Base-by-base conservation (phyloP, 768 basidiomycete genomes). In the Rhodocollybia butyracea region DNA sequence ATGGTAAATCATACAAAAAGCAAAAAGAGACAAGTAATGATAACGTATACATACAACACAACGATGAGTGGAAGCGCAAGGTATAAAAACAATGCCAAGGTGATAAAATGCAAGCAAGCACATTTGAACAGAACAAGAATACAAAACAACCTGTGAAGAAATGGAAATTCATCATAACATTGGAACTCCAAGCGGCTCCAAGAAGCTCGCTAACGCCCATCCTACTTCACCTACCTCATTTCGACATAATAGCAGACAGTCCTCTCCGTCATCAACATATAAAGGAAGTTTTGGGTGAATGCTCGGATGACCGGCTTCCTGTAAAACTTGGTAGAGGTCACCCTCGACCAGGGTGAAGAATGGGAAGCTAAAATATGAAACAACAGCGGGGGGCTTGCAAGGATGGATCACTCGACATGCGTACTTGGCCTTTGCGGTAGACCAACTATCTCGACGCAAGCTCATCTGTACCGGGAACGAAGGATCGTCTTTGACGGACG, bases 191-290 rank as follows among this genome's bases (percentile, higher is more conserved):
- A 85, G 62, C 8, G 88, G 88, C 26, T 85, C 76, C 66, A 92
- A 68, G 69, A 91, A 93, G 66, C 90, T 91, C 32, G 90, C 90
- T 58, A 93, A 67, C 3, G 86, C 85, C 91, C 91, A 92, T 0
- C 90, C 90, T 17, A 91, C 77, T 10, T 78, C 74, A 11, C 81
- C 79, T 3, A 58, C 54, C 31, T 63, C 67, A 66, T 86, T 81
- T 40, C 89, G 73, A 58, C 86, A 89, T 24, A 92, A 77, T 51
- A 93, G 70, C 58, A 93, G 70, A 70, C 90, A 91, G 61, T 92
- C 91, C 59, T 90, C 90, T 1, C 81, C 81, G 52, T 81, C 79
- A 60, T 92, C 90, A 47, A 91, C 86, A 61, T 86, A 84, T 54
- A 93, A 64, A 2, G 91, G 91, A 39, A 93, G 70, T 61, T 88